Conservation (phyloP, 192 early-diverging fungal species). For the Podochytrium sp. region DNA sequence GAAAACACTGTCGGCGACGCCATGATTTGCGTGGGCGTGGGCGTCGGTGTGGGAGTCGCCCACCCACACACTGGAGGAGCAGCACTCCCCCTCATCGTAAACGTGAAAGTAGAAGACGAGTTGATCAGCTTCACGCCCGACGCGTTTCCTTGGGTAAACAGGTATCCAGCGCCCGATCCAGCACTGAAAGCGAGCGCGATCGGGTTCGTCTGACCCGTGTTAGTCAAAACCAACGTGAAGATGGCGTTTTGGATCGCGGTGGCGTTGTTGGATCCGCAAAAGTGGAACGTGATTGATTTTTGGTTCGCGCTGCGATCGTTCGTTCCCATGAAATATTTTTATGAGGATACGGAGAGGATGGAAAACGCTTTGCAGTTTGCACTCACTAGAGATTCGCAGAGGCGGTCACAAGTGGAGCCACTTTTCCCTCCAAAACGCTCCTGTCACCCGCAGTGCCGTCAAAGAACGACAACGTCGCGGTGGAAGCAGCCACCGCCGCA, state of each 20-base stretch:
- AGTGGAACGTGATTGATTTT: neutral
- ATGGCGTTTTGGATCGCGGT: neutral
- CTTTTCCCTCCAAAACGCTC: neutral
- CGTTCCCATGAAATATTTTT: neutral
- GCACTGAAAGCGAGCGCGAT: neutral
- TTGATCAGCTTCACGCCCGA: neutral
- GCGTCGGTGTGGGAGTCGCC: no score
- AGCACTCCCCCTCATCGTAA: no score
- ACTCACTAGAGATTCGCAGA: neutral
- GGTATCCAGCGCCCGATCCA: neutral
- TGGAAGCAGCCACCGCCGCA: neutral
- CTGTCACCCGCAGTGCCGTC: neutral
- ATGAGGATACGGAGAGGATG: neutral
- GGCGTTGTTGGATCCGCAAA: neutral
- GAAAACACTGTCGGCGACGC: no score
- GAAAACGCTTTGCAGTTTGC: no score
- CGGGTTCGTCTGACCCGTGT: neutral
- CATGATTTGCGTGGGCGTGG: no score
- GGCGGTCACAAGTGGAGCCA: neutral
- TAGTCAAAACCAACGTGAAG: neutral
- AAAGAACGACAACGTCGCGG: neutral
- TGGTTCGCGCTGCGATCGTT: neutral
- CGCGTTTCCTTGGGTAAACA: neutral
- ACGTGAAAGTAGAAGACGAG: neutral
- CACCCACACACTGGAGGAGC: no score